A percentile compares a stretch with the other conserved stretches of the same genome.
Evolutionary conservation across 2,329 filamentous ascomycete species (phyloP).

Genomic region (Dothistroma septosporum): DNA sequence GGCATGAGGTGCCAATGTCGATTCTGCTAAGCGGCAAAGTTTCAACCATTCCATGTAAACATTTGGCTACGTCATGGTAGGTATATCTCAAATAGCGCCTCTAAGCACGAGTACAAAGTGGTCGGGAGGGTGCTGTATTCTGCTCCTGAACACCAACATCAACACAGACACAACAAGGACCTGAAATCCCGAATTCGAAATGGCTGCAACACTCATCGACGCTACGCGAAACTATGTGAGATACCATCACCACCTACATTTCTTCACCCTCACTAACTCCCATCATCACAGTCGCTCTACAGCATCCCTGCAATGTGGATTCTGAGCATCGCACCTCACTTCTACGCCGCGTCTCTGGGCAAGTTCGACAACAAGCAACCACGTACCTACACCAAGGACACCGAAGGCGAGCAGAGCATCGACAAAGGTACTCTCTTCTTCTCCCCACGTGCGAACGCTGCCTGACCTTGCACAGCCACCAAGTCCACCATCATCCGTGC

Average conservation of each 20-base stretch:
- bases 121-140: neutral
- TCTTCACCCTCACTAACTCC: neutral
- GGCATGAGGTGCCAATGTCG: neutral
- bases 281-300: conserved; percentile 23
- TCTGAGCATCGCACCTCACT: conserved; percentile 34
- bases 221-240: conserved; percentile 3
- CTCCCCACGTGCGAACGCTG: neutral
- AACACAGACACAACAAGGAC: neutral
- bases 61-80: neutral
- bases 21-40: neutral
- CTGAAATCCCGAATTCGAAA: neutral
- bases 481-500: conserved; percentile 36
- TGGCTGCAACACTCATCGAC: conserved; percentile 1
- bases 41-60: neutral
- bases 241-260: neutral
- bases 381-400: conserved; percentile 13
- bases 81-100: neutral
- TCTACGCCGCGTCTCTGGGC: conserved; percentile 29
- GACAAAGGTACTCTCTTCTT: conserved; percentile 12
- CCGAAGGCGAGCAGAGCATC: conserved; percentile 13
- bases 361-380: conserved; percentile 19
- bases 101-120: neutral
- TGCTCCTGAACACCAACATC: neutral
- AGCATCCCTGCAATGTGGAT: conserved; percentile 33
- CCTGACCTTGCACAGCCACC: conserved; percentile 21